Evolutionary conservation across 495 filamentous ascomycete genomes (phyloP).

Genomic region (Cetradonia linearis): DNA sequence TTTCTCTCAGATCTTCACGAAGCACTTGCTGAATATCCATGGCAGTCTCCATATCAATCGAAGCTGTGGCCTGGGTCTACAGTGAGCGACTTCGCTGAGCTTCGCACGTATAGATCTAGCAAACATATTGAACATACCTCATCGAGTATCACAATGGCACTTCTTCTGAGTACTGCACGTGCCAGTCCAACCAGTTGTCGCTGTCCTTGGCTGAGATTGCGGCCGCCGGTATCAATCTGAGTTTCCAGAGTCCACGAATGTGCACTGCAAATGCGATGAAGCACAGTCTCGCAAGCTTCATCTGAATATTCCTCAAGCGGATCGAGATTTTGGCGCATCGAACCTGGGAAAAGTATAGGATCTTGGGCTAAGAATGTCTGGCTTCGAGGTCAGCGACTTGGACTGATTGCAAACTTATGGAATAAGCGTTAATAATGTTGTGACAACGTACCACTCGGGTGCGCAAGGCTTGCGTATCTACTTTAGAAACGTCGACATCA

Average conservation of each 20-base stretch:
- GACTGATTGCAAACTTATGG: background rate
- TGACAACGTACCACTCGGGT: slow-evolving; percentile 30
- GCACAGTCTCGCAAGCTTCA: slow-evolving; percentile 36
- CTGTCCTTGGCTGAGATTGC: slow-evolving; percentile 51
- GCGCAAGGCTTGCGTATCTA: slow-evolving; percentile 50
- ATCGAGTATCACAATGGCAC: slow-evolving; percentile 42
- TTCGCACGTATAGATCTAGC: background rate
- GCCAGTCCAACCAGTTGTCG: slow-evolving; percentile 55
- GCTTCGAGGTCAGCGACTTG: background rate
- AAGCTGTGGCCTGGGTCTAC: slow-evolving; percentile 55
- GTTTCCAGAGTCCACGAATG: slow-evolving; percentile 42
- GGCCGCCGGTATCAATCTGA: slow-evolving; percentile 36
- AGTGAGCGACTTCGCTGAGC: slow-evolving; percentile 4
- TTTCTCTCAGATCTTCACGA: slow-evolving; percentile 60
- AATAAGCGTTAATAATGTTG: background rate
- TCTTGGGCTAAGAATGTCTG: slow-evolving; percentile 54
- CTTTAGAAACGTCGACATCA: slow-evolving; percentile 47
- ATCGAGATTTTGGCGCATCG: slow-evolving; percentile 41
- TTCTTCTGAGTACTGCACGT: slow-evolving; percentile 46
- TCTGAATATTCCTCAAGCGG: slow-evolving; percentile 30
- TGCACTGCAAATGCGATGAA: slow-evolving; percentile 41
- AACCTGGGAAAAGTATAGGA: slow-evolving; percentile 44
- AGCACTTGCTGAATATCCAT: slow-evolving; percentile 65
- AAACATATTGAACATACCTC: slow-evolving; percentile 27
- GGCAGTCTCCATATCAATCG: slow-evolving; percentile 71